Percentiles rank a stretch among this genome's conserved stretches.
These are phyloP conservation scores for Tolypocladium album DNA, from an alignment of 2,329 filamentous ascomycete genomes.

Conservation along the genomic window DNA sequence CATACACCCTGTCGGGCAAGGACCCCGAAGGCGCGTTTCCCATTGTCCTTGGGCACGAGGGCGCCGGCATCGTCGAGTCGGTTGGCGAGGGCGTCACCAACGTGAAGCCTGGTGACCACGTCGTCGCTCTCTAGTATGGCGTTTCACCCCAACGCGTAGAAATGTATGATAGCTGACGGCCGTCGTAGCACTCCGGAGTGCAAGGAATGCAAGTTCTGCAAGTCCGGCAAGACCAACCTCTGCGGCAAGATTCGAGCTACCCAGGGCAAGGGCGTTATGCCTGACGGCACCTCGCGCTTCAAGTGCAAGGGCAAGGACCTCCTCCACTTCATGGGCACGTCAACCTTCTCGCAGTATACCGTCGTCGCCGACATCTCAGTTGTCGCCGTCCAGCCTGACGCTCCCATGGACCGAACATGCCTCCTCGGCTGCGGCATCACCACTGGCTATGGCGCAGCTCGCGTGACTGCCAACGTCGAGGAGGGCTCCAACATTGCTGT, in stretches of 20 bases:
- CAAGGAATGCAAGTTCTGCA: constrained; percentile 98
- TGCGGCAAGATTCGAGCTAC: constrained; percentile 98
- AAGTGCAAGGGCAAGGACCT: constrained; percentile 89
- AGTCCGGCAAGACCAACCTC: constrained; percentile 97
- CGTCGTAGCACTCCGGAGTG: constrained; percentile 78
- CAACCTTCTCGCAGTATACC: constrained; percentile 97
- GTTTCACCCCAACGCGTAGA: not conserved
- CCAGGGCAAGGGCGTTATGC: constrained; percentile 93
- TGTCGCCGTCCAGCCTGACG: constrained; percentile 81
- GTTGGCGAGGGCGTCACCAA: constrained; percentile 90
- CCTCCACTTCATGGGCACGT: constrained; percentile 98
- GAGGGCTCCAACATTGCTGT: constrained; percentile 81
- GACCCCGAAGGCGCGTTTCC: constrained; percentile 94
- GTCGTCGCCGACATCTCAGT: constrained; percentile 98
- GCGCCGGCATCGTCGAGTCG: constrained; percentile 85
- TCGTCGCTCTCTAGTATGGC: constrained; percentile 74
- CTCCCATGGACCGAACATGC: constrained; percentile 92
- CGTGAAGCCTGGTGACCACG: constrained; percentile 88
- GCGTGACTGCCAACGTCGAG: constrained; percentile 87
- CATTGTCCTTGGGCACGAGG: constrained; percentile 81
- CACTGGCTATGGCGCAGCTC: constrained; percentile 91
- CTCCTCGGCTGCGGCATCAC: constrained; percentile 97
- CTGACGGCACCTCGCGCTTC: constrained; percentile 91
- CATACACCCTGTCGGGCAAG: constrained; percentile 91
- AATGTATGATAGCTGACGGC: constrained; percentile 3